Evolutionary conservation across 345 rosid genomes (phyloP).

Genomic region (Acer campestre): DNA sequence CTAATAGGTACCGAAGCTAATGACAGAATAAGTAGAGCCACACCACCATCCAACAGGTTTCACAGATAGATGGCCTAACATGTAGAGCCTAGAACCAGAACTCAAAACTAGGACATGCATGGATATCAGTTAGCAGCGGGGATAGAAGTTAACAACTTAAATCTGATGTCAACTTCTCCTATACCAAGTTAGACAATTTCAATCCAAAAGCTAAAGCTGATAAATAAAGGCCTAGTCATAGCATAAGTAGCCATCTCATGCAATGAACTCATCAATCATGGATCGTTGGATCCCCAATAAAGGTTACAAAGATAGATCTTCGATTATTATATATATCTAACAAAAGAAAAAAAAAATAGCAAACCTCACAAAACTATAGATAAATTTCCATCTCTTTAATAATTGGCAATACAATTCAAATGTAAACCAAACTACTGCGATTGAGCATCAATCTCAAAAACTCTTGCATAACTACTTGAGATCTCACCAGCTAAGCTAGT

Average conservation of each 20-base stretch:
- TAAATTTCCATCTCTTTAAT: background rate
- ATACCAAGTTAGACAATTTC: background rate
- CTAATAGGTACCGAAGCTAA: background rate
- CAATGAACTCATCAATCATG: background rate
- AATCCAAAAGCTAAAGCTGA: background rate
- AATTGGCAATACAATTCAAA: background rate
- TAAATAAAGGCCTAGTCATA: background rate
- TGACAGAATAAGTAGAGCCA: background rate
- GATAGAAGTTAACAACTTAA: background rate
- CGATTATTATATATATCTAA: background rate
- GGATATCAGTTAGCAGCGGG: background rate
- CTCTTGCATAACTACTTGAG: too few relatives aligned
- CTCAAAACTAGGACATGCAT: too few relatives aligned
- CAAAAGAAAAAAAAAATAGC: too few relatives aligned
- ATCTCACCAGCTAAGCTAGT: too few relatives aligned
- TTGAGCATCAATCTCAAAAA: background rate
- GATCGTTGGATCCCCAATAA: background rate
- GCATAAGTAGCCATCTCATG: background rate
- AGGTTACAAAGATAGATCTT: background rate
- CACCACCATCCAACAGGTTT: background rate
- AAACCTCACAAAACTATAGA: background rate
- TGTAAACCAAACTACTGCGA: background rate
- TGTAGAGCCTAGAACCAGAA: background rate
- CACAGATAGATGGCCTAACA: background rate
- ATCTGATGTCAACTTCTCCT: too few relatives aligned